phyloP scores from a whole-genome alignment of 148 eudicot genomes.

The Heliosperma pusillum region DNA sequence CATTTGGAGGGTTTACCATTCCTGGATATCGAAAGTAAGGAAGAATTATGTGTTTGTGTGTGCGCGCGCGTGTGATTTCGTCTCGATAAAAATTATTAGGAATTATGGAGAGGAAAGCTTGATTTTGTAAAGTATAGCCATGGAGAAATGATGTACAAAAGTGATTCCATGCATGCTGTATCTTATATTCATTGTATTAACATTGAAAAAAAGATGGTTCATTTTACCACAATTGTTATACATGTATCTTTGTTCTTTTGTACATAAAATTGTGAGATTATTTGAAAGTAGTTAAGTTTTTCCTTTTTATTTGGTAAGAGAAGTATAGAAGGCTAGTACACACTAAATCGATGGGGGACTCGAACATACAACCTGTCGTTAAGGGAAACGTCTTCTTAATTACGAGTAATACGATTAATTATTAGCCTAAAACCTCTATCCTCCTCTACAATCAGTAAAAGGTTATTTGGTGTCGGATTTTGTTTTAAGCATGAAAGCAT shows the following conservation, averaged over 20 bases:
- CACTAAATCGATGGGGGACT: too few relatives aligned
- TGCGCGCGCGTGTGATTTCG: not conserved
- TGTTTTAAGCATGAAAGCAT: too few relatives aligned
- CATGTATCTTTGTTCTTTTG: too few relatives aligned
- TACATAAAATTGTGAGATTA: not conserved
- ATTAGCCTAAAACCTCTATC: too few relatives aligned
- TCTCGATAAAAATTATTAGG: slow-evolving; percentile 24
- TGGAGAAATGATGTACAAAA: not conserved
- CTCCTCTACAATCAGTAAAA: too few relatives aligned
- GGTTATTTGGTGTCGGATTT: too few relatives aligned
- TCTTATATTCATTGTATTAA: not conserved
- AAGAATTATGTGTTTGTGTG: slow-evolving; percentile 8
- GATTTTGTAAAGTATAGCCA: not conserved
- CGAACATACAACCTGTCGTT: too few relatives aligned
- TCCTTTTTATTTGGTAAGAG: too few relatives aligned
- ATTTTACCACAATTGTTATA: not conserved
- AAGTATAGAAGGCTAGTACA: too few relatives aligned
- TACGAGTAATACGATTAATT: too few relatives aligned
- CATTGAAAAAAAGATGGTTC: not conserved
- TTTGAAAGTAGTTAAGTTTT: too few relatives aligned
- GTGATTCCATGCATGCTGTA: not conserved
- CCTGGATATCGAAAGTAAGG: not conserved
- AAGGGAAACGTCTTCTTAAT: too few relatives aligned
- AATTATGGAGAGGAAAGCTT: slow-evolving; percentile 18
- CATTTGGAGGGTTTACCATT: slow-evolving; percentile 6